Evolutionary conservation across 495 filamentous ascomycete species (phyloP), one percentile per base, ranked within the genome.

Genomic region (Daldinia vernicosa): DNA sequence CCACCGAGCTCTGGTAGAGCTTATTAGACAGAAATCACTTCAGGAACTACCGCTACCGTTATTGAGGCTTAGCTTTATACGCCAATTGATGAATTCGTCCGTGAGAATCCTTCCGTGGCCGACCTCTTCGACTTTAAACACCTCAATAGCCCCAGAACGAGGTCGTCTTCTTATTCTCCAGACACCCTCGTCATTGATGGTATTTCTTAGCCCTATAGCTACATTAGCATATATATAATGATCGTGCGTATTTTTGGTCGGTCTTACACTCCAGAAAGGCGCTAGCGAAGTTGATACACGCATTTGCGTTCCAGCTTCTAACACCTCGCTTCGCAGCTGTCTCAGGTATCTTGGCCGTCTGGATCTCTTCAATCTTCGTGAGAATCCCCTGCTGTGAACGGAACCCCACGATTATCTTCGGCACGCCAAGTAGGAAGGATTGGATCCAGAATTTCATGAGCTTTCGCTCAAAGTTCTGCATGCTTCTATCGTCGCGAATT

Each of bases 371-470:
- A 2, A 95, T 62, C 24, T 84, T 83, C 40, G 82, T 80, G 37
- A 98, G 83, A 51, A 92, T 88, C 5, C 96, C 96, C 63, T 90
- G 76, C 47, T 85, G 85, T 24, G 86, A 88, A 19, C 96, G 90
- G 74, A 95, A 97, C 1, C 95, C 95, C 3, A 98, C 92, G 19
- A 97, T 89, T 58, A 99, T 92, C 75, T 89, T 95, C 0, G 93
- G 92, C 2, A 98, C 93, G 6, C 94, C 95, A 1, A 99, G 87
- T 0, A 99, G 84, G 75, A 97, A 99, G 1, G 93, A 97, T 71
- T 99, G 95, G 17, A 93, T 91, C 95, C 95, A 99, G 81, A 93
- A 97, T 66, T 94, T 96, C 69, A 97, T 84, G 37, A 98, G 84
- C 77, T 98, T 98, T 11, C 91, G 86, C 78, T 99, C 92, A 72